phyloP scores from a whole-genome alignment of 148 eudicot species.

The Arbutus unedo region DNA sequence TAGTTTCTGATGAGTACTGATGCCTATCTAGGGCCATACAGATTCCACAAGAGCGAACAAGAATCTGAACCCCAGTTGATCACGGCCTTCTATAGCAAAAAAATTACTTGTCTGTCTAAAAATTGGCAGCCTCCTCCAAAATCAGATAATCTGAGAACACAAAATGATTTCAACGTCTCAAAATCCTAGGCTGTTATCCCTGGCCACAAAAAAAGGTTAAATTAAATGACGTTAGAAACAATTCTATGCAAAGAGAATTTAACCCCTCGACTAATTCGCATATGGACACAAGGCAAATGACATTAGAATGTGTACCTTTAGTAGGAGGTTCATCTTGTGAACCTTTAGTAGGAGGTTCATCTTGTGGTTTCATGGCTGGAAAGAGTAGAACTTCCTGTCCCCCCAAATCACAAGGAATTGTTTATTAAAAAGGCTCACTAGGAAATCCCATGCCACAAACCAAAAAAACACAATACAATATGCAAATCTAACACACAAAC shows the following conservation, averaged over 20 bases:
- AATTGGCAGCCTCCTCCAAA: not conserved
- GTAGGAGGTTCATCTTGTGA: no score
- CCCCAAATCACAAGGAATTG: not conserved
- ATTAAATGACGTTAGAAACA: not conserved
- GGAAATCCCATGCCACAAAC: not conserved
- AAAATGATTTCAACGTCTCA: not conserved
- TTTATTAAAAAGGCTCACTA: not conserved
- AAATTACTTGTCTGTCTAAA: not conserved
- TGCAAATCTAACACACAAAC: slow-evolving; percentile 27
- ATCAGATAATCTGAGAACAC: not conserved
- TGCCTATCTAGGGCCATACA: not conserved
- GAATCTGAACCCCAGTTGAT: not conserved
- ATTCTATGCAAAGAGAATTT: not conserved
- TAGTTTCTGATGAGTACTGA: not conserved
- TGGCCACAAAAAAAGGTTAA: slow-evolving; percentile 4
- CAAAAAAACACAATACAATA: not conserved
- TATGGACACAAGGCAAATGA: not conserved
- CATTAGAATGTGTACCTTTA: not conserved
- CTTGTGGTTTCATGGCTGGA: slow-evolving; percentile 96
- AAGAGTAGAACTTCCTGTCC: slow-evolving; percentile 87
- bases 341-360: slow-evolving; percentile 68
- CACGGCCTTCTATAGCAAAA: not conserved
- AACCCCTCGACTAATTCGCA: not conserved
- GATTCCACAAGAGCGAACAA: not conserved
- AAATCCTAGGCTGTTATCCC: not conserved